These are phyloP conservation scores for Colletotrichum gloeosporioides DNA, from an alignment of 2,329 filamentous ascomycete genomes.

Conservation along the genomic window DNA sequence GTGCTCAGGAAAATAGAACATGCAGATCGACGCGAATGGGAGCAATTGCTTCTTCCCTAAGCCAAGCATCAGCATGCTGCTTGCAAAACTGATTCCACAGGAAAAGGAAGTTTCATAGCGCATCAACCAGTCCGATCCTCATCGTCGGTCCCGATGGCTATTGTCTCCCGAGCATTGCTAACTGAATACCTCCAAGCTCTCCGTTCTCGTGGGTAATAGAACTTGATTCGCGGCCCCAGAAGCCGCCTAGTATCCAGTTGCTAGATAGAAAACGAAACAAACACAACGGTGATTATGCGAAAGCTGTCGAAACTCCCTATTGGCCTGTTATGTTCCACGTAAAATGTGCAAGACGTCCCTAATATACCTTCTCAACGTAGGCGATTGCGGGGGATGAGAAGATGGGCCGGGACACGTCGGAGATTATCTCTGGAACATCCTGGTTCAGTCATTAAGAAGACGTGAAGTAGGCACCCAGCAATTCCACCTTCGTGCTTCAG, in stretches of 20 bases:
- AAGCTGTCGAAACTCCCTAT: too few species aligned
- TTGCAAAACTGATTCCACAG: accelerated
- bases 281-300: not conserved
- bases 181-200: not conserved
- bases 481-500: not conserved
- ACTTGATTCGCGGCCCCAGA: accelerated
- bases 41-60: too few species aligned
- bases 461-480: not conserved
- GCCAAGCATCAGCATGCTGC: not conserved
- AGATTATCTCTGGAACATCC: not conserved
- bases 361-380: not conserved
- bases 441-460: not conserved
- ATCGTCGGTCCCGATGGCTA: accelerated
- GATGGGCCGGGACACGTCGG: too few species aligned
- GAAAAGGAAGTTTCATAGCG: not conserved
- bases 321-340: not conserved
- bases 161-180: accelerated
- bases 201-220: not conserved
- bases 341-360: not conserved
- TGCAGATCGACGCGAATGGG: too few species aligned
- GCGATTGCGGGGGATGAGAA: not conserved
- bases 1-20: too few species aligned
- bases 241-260: not conserved
- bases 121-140: not conserved
- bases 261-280: not conserved